Percentiles rank a stretch among this genome's conserved stretches.
These are phyloP conservation scores for Chlorella vulgaris DNA, from an alignment of 139 green algal species.

Conservation along the genomic window DNA sequence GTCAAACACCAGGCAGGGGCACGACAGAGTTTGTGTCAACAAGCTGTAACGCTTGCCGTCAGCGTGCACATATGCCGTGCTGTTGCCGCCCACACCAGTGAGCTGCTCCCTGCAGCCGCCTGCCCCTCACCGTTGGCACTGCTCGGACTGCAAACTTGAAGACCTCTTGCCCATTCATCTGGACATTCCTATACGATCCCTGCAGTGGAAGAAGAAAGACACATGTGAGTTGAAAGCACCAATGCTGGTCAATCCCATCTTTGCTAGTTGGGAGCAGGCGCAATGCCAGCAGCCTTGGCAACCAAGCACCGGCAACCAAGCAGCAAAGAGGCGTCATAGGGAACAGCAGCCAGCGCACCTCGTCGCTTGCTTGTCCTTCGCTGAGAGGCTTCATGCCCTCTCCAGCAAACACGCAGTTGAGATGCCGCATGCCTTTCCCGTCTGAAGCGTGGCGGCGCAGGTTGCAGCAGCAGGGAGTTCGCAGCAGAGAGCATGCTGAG, in stretches of 20 bases:
- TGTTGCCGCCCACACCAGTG: no score
- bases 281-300: background rate
- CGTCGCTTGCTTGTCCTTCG: conserved; percentile 2
- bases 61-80: no score
- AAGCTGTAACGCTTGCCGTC: no score
- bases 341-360: background rate
- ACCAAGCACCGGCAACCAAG: background rate
- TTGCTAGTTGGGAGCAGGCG: no score
- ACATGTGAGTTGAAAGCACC: no score
- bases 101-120: no score
- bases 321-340: background rate
- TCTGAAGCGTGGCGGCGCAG: conserved; percentile 59
- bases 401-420: conserved; percentile 65
- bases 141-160: conserved; percentile 97
- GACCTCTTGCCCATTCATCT: conserved; percentile 97
- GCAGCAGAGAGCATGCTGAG: no score
- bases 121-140: conserved; percentile 76
- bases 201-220: no score
- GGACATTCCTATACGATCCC: conserved; percentile 79
- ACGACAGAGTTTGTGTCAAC: no score
- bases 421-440: conserved; percentile 79
- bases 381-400: conserved; percentile 26
- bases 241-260: no score
- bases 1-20: background rate
- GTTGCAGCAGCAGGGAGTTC: background rate